A percentile compares a stretch with the other conserved stretches of the same genome.
These are phyloP conservation scores for Penicillium maclennaniae DNA, from an alignment of 495 filamentous ascomycete species.

Conservation along the genomic window DNA sequence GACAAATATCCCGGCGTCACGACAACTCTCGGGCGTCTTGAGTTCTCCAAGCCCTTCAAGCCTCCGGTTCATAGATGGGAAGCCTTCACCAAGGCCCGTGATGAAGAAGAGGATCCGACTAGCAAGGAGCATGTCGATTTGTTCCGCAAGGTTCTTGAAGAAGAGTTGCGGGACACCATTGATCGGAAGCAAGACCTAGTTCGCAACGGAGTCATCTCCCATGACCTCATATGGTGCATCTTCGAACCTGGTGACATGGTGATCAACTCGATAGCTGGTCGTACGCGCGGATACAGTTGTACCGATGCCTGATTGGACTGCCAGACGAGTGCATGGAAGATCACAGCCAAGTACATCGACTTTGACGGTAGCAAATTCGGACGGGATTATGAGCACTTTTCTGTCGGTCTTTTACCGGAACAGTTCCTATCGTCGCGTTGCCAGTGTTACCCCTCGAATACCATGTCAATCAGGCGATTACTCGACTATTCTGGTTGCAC, in stretches of 20 bases:
- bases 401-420: constrained; percentile 53
- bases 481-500: constrained; percentile 34
- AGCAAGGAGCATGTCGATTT: constrained; percentile 56
- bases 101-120: constrained; percentile 43
- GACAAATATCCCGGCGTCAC: constrained; percentile 63
- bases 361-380: constrained; percentile 60
- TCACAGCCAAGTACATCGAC: constrained; percentile 49
- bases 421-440: constrained; percentile 51
- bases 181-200: constrained; percentile 55
- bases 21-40: constrained; percentile 53
- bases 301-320: constrained; percentile 10
- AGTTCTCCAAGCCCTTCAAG: constrained; percentile 57
- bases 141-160: constrained; percentile 51
- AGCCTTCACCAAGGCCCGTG: constrained; percentile 44
- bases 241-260: constrained; percentile 48
- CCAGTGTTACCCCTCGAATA: constrained; percentile 54
- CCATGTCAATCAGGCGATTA: constrained; percentile 38
- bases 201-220: constrained; percentile 56
- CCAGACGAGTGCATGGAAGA: constrained; percentile 17
- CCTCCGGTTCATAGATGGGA: constrained; percentile 67
- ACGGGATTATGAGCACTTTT: constrained; percentile 33
- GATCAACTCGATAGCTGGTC: constrained; percentile 32
- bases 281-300: constrained; percentile 38
- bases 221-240: constrained; percentile 53
- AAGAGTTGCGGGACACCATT: constrained; percentile 56